Conservation (phyloP, 2,329 filamentous ascomycete genomes). For the Cephalotrichum gorgonifer region DNA sequence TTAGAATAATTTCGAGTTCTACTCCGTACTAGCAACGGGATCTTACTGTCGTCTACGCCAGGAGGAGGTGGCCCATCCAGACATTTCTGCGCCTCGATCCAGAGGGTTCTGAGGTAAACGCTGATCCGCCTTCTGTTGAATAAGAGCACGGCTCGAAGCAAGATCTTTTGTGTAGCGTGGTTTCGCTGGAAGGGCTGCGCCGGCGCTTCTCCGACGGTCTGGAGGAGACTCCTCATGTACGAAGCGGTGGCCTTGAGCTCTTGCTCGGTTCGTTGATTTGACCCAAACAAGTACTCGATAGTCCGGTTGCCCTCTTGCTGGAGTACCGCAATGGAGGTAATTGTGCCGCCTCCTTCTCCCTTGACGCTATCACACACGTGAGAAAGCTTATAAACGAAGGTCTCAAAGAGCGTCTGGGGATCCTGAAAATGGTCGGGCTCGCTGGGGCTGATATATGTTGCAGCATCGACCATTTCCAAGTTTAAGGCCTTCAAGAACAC, state of each 20-base stretch:
- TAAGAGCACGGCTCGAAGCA: slow-evolving; percentile 10
- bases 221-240: slow-evolving; percentile 10
- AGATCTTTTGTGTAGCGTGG: rapidly evolving
- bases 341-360: slow-evolving; percentile 14
- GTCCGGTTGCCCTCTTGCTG: slow-evolving; percentile 9
- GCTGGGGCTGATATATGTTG: slow-evolving; percentile 4
- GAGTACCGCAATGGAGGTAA: slow-evolving; percentile 19
- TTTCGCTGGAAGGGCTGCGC: not conserved
- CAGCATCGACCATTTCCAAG: slow-evolving; percentile 8
- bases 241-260: not conserved
- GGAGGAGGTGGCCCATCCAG: slow-evolving; percentile 8
- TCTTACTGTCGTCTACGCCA: not conserved
- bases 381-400: slow-evolving; percentile 19
- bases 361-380: slow-evolving; percentile 18
- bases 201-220: slow-evolving; percentile 4
- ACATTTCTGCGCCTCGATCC: slow-evolving; percentile 7
- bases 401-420: slow-evolving; percentile 13
- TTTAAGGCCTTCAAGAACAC: slow-evolving; percentile 14
- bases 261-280: slow-evolving; percentile 12
- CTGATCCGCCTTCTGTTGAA: slow-evolving; percentile 12
- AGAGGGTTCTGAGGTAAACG: slow-evolving; percentile 10
- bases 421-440: not conserved
- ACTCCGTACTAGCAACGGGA: not conserved
- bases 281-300: slow-evolving; percentile 20
- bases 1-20: not conserved